These are phyloP conservation scores for Dipodascus geniculatus DNA, from an alignment of 805 yeast species.

Conservation along the genomic window DNA sequence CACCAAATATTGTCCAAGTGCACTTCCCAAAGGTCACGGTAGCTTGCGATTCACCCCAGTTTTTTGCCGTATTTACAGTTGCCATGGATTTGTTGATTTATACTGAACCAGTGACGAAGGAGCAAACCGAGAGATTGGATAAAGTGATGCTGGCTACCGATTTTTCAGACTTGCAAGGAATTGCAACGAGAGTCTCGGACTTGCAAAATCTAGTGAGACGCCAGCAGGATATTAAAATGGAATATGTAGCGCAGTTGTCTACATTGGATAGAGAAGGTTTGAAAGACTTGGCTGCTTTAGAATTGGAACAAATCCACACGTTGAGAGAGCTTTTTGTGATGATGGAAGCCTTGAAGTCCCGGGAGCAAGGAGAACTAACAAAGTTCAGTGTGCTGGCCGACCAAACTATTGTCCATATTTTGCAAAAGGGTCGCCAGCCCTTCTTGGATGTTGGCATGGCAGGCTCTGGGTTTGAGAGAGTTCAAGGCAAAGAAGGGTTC, in stretches of 20 bases:
- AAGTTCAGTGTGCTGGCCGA: conserved; percentile 54
- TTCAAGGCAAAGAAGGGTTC: conserved; percentile 55
- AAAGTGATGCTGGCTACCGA: conserved; percentile 62
- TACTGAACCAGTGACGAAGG: conserved; percentile 56
- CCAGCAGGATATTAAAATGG: conserved; percentile 27
- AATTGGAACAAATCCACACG: conserved; percentile 21
- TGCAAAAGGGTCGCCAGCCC: conserved; percentile 49
- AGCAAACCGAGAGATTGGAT: conserved; percentile 46
- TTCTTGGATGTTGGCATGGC: conserved; percentile 62
- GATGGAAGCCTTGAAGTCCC: conserved; percentile 25
- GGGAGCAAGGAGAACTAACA: conserved; percentile 22
- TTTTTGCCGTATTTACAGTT: conserved; percentile 52
- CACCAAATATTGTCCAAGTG: conserved; percentile 39
- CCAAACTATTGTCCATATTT: conserved; percentile 57
- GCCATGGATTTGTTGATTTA: conserved; percentile 55
- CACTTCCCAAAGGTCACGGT: conserved; percentile 62
- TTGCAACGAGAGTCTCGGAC: conserved; percentile 34
- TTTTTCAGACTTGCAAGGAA: conserved; percentile 43
- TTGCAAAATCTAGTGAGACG: conserved; percentile 30
- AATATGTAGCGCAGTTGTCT: not conserved
- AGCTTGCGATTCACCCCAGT: conserved; percentile 63
- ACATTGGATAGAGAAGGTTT: not conserved
- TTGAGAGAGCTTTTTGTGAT: conserved; percentile 22
- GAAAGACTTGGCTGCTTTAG: conserved; percentile 18
- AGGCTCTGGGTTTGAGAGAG: conserved; percentile 45